These are phyloP conservation scores for Spiromastix sp. DNA, from an alignment of 2,329 filamentous ascomycete genomes.

Conservation along the genomic window DNA sequence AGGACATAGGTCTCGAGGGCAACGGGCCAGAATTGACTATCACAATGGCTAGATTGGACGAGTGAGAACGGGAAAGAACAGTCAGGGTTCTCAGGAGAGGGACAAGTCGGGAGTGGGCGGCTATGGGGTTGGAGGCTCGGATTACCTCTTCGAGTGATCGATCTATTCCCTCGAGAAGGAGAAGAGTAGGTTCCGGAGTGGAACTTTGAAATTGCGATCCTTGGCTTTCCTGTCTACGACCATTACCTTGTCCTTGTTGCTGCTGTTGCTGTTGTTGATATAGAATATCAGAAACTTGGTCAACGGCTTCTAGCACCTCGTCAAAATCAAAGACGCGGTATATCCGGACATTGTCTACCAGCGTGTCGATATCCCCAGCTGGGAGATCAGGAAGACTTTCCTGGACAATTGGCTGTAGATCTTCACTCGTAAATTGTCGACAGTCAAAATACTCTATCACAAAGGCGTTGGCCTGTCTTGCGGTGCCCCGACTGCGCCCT, in stretches of 20 bases:
- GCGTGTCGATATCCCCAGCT: constrained; percentile 2
- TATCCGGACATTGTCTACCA: constrained; percentile 9
- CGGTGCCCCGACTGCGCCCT: too few species aligned
- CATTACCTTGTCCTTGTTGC: background rate
- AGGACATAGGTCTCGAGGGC: too few species aligned
- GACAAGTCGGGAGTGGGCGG: constrained; percentile 23
- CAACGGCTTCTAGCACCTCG: constrained; percentile 10
- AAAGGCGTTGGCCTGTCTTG: constrained; percentile 5
- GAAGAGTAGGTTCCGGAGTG: constrained; percentile 12
- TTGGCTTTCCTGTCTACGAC: background rate
- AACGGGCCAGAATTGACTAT: constrained; percentile 28
- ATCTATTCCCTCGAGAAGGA: constrained; percentile 29
- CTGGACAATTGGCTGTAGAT: constrained; percentile 7
- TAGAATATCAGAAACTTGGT: constrained; percentile 10
- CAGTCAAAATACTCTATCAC: constrained; percentile 10
- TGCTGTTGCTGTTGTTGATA: constrained; percentile 4
- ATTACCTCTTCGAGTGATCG: constrained; percentile 26
- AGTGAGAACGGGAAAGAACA: constrained; percentile 20
- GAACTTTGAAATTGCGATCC: background rate
- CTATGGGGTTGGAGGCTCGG: constrained; percentile 26
- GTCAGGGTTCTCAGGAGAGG: constrained; percentile 25
- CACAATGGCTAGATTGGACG: constrained; percentile 21
- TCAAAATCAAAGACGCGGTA: constrained; percentile 10
- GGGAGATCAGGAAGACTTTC: constrained; percentile 7
- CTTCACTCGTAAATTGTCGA: constrained; percentile 1